Conservation (phyloP, 2,329 filamentous ascomycete genomes). For the Exophiala mesophila region DNA sequence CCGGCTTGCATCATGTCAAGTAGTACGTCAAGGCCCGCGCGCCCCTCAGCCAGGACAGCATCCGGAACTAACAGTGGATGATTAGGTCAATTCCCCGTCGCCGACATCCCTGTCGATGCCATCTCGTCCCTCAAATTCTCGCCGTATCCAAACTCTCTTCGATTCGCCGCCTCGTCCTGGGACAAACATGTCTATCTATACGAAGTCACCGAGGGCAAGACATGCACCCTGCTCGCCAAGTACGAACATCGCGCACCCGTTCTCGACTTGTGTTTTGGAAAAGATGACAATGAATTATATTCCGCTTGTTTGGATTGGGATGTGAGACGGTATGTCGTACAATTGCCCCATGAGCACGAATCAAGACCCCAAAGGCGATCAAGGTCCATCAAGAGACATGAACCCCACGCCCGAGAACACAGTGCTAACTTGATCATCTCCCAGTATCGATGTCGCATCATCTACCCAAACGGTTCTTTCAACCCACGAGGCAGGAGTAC, state of each 20-base stretch:
- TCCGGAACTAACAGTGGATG: too few species aligned
- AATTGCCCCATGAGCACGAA: background rate
- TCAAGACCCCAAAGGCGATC: too few species aligned
- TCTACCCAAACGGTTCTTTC: constrained; percentile 70
- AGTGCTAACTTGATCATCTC: constrained; percentile 3
- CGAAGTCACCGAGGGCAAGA: constrained; percentile 66
- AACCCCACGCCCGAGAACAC: too few species aligned
- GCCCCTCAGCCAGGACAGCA: too few species aligned
- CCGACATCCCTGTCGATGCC: constrained; percentile 76
- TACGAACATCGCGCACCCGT: constrained; percentile 81
- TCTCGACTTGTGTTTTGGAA: constrained; percentile 85
- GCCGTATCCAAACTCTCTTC: constrained; percentile 65
- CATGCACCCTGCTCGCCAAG: constrained; percentile 21
- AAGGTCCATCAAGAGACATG: too few species aligned
- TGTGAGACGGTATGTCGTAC: constrained; percentile 61
- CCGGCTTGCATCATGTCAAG: too few species aligned
- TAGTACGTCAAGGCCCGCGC: too few species aligned
- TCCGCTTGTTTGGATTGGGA: constrained; percentile 81
- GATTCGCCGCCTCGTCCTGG: constrained; percentile 90
- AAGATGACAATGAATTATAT: constrained; percentile 76
- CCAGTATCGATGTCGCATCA: constrained; percentile 64
- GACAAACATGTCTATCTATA: constrained; percentile 89
- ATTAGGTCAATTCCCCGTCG: constrained; percentile 75
- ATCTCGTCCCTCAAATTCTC: constrained; percentile 85
- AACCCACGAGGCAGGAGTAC: constrained; percentile 73